Evolutionary conservation across 768 basidiomycete species (phyloP).

Genomic region (Calvatia gigantea): DNA sequence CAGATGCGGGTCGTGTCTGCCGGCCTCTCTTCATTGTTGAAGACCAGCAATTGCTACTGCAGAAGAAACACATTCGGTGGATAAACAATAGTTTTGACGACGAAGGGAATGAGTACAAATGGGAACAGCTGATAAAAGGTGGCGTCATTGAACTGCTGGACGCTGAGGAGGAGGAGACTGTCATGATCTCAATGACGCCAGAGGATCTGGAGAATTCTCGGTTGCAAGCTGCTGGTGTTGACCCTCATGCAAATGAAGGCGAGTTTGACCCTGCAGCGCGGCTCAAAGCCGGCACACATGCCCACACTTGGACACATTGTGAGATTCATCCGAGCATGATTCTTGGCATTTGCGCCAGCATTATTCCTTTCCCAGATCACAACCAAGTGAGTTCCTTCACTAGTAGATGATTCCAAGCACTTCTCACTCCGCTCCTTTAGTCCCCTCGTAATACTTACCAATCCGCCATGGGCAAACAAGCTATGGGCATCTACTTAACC

Average conservation of each 20-base stretch:
- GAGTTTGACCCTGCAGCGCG: constrained; percentile 87
- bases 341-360: constrained; percentile 95
- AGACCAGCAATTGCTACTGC: constrained; percentile 78
- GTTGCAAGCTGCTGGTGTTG: constrained; percentile 55
- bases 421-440: constrained; percentile 34
- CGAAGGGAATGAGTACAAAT: constrained; percentile 67
- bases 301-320: constrained; percentile 97
- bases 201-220: constrained; percentile 90
- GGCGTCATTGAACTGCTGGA: constrained; percentile 94
- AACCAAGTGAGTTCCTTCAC: constrained; percentile 70
- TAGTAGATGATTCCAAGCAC: background rate
- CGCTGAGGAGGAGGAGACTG: constrained; percentile 98
- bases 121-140: constrained; percentile 80
- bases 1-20: constrained; percentile 95
- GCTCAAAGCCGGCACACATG: constrained; percentile 78
- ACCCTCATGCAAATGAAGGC: constrained; percentile 55
- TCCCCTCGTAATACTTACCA: constrained; percentile 99
- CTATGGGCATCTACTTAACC: constrained; percentile 98
- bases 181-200: constrained; percentile 99
- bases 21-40: constrained; percentile 97
- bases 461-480: constrained; percentile 99
- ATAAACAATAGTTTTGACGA: constrained; percentile 57
- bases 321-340: constrained; percentile 99
- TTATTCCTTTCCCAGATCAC: constrained; percentile 99
- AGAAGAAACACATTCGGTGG: constrained; percentile 82